phyloP scores from a whole-genome alignment of 306 rosid species.

The Neltuma alba region DNA sequence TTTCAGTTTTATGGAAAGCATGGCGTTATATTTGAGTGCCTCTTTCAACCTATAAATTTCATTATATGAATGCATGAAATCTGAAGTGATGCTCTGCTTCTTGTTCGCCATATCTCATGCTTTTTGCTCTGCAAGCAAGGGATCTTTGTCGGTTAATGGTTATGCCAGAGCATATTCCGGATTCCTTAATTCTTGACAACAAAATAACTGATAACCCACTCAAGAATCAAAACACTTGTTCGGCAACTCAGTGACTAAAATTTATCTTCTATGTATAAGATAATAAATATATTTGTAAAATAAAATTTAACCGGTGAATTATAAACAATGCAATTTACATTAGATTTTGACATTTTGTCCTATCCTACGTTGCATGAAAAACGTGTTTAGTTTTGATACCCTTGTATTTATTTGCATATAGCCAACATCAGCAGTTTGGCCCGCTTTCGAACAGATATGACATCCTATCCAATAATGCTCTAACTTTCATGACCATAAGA shows the following conservation, averaged over 20 bases:
- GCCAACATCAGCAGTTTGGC: not conserved
- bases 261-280: too few relatives aligned
- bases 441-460: not conserved
- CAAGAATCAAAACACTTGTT: too few relatives aligned
- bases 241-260: too few relatives aligned
- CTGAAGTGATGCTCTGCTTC: not conserved
- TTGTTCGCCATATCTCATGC: not conserved
- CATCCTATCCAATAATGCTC: slow-evolving; percentile 13
- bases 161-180: not conserved
- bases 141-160: not conserved
- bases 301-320: not conserved
- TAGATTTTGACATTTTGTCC: not conserved
- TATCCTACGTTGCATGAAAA: not conserved
- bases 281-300: too few relatives aligned
- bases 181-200: not conserved
- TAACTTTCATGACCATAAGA: too few relatives aligned
- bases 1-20: too few relatives aligned
- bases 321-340: not conserved
- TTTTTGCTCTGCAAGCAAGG: not conserved
- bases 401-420: not conserved
- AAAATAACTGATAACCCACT: not conserved
- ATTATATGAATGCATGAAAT: not conserved
- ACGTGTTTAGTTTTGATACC: too few relatives aligned
- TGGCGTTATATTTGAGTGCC: too few relatives aligned
- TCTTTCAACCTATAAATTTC: not conserved